Evolutionary conservation across 1,284 basidiomycete species (phyloP).

Genomic region (Ceratobasidium sp.): DNA sequence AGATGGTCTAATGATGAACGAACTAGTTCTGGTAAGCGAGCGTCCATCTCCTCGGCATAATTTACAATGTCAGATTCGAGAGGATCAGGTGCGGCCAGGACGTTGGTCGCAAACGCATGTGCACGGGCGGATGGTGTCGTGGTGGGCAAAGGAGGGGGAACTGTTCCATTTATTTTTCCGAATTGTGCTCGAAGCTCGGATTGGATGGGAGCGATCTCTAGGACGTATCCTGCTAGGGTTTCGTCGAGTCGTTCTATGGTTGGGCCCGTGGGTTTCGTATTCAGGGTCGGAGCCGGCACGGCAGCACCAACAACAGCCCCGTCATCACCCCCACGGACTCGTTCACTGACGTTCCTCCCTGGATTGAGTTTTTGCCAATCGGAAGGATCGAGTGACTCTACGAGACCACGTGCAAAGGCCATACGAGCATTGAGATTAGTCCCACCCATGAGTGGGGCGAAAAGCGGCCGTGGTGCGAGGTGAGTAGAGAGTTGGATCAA

Average conservation of each 20-base stretch:
- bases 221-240: constrained; percentile 67
- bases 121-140: constrained; percentile 39
- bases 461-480: constrained; percentile 42
- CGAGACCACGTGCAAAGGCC: constrained; percentile 66
- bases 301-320: neutral
- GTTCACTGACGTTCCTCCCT: constrained; percentile 45
- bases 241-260: constrained; percentile 60
- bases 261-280: neutral
- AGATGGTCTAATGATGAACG: constrained; percentile 64
- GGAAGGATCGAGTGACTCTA: constrained; percentile 61
- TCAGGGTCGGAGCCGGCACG: neutral
- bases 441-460: constrained; percentile 73
- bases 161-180: constrained; percentile 10
- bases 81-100: constrained; percentile 62
- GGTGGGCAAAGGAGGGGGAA: constrained; percentile 37
- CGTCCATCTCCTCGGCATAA: constrained; percentile 22
- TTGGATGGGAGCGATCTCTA: constrained; percentile 69
- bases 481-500: constrained; percentile 54
- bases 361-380: constrained; percentile 63
- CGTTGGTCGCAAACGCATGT: constrained; percentile 49
- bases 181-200: constrained; percentile 44
- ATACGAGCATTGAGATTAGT: constrained; percentile 60
- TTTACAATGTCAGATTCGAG: constrained; percentile 47
- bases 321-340: constrained; percentile 43
- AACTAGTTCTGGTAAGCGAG: constrained; percentile 51